Percentiles rank a stretch among this genome's conserved stretches.
Evolutionary conservation across 2,329 filamentous ascomycete genomes (phyloP).

Genomic region (Trichoderma oligosporum): DNA sequence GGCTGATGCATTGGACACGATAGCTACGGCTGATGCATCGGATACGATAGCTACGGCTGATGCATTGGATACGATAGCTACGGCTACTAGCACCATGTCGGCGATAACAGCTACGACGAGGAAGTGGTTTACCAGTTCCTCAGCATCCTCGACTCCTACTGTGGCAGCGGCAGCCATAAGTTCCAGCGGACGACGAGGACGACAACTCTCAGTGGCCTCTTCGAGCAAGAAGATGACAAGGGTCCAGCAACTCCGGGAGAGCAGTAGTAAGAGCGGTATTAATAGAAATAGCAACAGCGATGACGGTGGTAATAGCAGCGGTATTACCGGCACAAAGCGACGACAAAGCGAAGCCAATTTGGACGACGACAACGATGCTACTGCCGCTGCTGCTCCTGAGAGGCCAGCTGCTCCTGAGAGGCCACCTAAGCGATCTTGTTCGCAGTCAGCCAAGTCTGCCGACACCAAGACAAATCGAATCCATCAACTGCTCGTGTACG

Average conservation of each 20-base stretch:
- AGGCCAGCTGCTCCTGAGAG: no score
- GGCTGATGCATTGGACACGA: background rate
- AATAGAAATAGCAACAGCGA: no score
- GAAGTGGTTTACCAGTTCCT: no score
- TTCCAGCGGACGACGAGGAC: background rate
- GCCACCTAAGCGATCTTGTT: background rate
- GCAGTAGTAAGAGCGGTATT: slow-evolving; percentile 22
- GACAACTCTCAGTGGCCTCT: background rate
- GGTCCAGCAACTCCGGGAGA: background rate
- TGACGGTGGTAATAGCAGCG: no score
- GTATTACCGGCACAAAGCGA: slow-evolving; percentile 28
- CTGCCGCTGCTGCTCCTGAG: no score
- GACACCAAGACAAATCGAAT: background rate
- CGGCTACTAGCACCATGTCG: no score
- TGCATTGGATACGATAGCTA: background rate
- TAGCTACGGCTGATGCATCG: no score
- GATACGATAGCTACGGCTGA: background rate
- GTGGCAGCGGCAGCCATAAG: no score
- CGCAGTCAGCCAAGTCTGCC: background rate
- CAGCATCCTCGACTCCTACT: no score
- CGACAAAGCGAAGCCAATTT: slow-evolving; percentile 28
- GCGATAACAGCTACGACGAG: no score
- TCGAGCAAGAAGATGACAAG: background rate
- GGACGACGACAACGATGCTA: no score
- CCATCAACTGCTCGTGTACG: background rate